Evolutionary conservation across 305 asterid genomes (phyloP).

Genomic region (Caryopteris hybrid): DNA sequence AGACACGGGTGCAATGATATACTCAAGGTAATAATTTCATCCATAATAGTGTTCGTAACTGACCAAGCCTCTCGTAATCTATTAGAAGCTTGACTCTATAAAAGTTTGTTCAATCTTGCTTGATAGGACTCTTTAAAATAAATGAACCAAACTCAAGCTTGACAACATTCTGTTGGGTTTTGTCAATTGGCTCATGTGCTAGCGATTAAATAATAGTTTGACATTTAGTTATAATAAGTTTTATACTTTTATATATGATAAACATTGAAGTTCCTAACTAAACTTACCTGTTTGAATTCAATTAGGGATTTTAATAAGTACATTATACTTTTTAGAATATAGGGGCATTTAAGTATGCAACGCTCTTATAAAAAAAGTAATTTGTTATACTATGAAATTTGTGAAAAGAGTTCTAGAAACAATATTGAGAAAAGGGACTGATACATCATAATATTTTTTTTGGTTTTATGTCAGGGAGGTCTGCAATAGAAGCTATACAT

Average conservation of each 20-base stretch:
- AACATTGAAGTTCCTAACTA: not conserved
- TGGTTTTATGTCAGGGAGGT: no score
- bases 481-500: no score
- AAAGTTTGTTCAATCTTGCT: not conserved
- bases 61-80: not conserved
- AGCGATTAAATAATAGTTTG: no score
- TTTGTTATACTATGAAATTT: no score
- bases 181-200: no score
- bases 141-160: not conserved
- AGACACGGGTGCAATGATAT: constrained; percentile 93
- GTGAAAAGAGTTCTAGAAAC: no score
- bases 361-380: no score
- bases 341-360: no score
- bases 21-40: constrained; percentile 61
- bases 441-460: no score
- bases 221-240: no score
- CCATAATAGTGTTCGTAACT: not conserved
- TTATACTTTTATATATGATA: no score
- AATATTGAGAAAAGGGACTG: no score
- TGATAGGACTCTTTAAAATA: not conserved
- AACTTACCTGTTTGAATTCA: not conserved
- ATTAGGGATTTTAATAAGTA: not conserved
- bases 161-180: not conserved
- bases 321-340: not conserved
- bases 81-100: not conserved